Conservation (phyloP, 1,284 basidiomycete species). For the Apiotrichum montevideense region DNA sequence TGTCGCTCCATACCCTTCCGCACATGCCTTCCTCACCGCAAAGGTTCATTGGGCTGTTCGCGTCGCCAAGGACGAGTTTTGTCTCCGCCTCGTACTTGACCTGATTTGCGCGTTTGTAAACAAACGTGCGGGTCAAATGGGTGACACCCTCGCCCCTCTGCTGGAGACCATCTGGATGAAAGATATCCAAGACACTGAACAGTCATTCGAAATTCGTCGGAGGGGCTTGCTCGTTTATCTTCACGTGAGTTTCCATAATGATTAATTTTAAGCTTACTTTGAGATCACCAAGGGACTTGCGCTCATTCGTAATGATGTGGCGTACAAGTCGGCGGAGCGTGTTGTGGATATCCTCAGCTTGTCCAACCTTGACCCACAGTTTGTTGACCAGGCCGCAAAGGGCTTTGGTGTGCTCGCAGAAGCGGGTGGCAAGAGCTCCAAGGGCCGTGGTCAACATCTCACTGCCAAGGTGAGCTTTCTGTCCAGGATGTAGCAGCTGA, state of each 20-base stretch:
- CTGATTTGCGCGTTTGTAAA: slow-evolving; percentile 66
- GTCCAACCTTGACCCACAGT: slow-evolving; percentile 36
- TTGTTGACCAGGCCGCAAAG: slow-evolving; percentile 55
- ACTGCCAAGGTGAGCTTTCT: slow-evolving; percentile 58
- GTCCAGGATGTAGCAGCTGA: background rate
- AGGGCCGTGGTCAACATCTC: slow-evolving; percentile 59
- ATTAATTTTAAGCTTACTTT: too few species aligned
- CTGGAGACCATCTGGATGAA: slow-evolving; percentile 49
- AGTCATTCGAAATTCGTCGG: slow-evolving; percentile 19
- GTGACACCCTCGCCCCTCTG: slow-evolving; percentile 48
- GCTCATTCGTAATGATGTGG: slow-evolving; percentile 61
- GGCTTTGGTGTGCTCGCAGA: slow-evolving; percentile 62
- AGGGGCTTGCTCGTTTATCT: slow-evolving; percentile 25
- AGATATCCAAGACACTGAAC: slow-evolving; percentile 31
- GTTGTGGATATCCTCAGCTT: slow-evolving; percentile 67
- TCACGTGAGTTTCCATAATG: slow-evolving; percentile 17
- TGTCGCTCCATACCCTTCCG: slow-evolving; percentile 4
- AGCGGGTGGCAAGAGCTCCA: slow-evolving; percentile 52
- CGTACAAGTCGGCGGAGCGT: slow-evolving; percentile 56
- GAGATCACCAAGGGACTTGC: slow-evolving; percentile 74
- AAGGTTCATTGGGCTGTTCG: slow-evolving; percentile 59
- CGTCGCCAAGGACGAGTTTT: slow-evolving; percentile 53
- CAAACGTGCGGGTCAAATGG: slow-evolving; percentile 58
- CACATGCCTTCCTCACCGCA: slow-evolving; percentile 51
- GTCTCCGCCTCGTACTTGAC: slow-evolving; percentile 58